phyloP scores from a whole-genome alignment of 441 rosid genomes.

The Gossypium laxum region DNA sequence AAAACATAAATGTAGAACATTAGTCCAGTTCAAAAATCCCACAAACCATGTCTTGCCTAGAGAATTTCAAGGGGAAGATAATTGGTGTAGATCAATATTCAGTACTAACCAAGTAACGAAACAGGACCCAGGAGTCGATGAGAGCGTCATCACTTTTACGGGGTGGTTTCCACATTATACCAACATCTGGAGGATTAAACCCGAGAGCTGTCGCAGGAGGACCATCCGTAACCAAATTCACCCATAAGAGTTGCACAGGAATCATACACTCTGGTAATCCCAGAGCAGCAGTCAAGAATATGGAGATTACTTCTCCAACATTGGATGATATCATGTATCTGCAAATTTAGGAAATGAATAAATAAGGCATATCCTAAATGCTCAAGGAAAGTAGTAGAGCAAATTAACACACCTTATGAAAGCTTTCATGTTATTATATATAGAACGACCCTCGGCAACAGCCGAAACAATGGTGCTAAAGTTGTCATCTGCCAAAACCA shows the following conservation, averaged over 20 bases:
- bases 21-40: too few relatives aligned
- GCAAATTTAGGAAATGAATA: constrained; percentile 19
- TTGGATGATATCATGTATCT: constrained; percentile 95
- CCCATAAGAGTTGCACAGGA: constrained; percentile 93
- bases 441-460: constrained; percentile 78
- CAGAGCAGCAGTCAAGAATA: constrained; percentile 72
- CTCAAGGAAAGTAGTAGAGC: constrained; percentile 11
- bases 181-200: constrained; percentile 78
- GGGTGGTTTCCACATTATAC: constrained; percentile 41
- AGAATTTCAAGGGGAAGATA: not conserved
- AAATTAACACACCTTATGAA: constrained; percentile 46
- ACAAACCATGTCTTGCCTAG: too few relatives aligned
- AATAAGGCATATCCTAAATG: not conserved
- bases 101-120: constrained; percentile 56
- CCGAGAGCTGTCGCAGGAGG: constrained; percentile 89
- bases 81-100: too few relatives aligned
- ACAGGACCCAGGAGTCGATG: constrained; percentile 57
- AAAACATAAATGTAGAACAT: too few relatives aligned
- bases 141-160: constrained; percentile 42
- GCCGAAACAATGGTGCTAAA: constrained; percentile 74
- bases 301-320: constrained; percentile 83
- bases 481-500: constrained; percentile 86
- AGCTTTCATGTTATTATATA: constrained; percentile 83
- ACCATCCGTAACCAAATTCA: constrained; percentile 82
- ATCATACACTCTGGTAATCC: constrained; percentile 84